phyloP scores from a whole-genome alignment of 106 monocot genomes.

The Dioscorea alata region DNA sequence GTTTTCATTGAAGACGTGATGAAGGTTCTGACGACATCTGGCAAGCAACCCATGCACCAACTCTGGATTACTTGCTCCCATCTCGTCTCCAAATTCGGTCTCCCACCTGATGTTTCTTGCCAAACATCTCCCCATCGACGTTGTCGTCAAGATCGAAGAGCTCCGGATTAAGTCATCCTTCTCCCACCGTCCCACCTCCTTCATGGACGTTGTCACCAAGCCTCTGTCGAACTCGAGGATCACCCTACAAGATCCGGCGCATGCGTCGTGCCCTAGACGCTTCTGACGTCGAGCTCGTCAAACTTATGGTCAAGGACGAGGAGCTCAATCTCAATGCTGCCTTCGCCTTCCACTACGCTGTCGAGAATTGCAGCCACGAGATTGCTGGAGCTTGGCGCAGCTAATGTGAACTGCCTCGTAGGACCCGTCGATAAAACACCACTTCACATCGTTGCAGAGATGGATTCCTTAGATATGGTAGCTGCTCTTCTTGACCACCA shows the following conservation, averaged over 20 bases:
- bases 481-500: too few relatives aligned
- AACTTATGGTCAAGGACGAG: constrained; percentile 97
- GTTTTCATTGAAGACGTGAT: constrained; percentile 94
- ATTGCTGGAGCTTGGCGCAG: too few relatives aligned
- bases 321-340: constrained; percentile 88
- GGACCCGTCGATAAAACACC: too few relatives aligned
- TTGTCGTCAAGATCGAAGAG: too few relatives aligned
- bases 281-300: constrained; percentile 89
- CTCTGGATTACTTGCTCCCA: constrained; percentile 83
- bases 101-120: constrained; percentile 85
- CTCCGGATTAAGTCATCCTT: too few relatives aligned
- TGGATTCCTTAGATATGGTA: too few relatives aligned
- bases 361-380: constrained; percentile 83
- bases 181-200: constrained; percentile 31
- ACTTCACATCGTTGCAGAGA: too few relatives aligned
- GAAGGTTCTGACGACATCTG: constrained; percentile 80
- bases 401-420: too few relatives aligned
- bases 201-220: constrained; percentile 15
- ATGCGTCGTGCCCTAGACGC: constrained; percentile 95
- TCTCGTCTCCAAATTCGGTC: constrained; percentile 91
- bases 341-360: constrained; percentile 86
- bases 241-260: constrained; percentile 89
- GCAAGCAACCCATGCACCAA: constrained; percentile 90
- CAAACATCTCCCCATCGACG: constrained; percentile 96
- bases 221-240: constrained; percentile 44